phyloP scores from a whole-genome alignment of 345 rosid genomes.

The Gossypium herbaceum region DNA sequence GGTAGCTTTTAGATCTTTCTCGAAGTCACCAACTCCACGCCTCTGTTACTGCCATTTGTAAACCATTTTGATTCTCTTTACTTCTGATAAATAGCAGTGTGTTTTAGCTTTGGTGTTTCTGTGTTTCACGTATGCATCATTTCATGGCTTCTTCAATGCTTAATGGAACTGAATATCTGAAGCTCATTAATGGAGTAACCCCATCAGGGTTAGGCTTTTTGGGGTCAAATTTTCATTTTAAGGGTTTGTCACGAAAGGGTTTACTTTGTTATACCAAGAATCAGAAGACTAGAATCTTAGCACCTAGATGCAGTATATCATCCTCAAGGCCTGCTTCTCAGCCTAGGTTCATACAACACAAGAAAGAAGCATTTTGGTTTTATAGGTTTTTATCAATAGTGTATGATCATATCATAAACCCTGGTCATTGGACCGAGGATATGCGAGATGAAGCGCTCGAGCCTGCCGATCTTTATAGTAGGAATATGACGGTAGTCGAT shows the following conservation, averaged over 20 bases:
- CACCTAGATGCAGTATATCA: conserved; percentile 59
- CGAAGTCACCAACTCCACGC: not conserved
- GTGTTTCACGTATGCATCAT: not conserved
- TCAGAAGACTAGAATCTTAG: conserved; percentile 22
- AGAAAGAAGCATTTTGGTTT: conserved; percentile 97
- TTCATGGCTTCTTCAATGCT: conserved; percentile 67
- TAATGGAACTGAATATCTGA: conserved; percentile 18
- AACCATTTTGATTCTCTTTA: not conserved
- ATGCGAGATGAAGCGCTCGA: conserved; percentile 96
- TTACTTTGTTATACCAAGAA: conserved; percentile 25
- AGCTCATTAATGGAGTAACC: not conserved
- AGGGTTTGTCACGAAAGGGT: conserved; percentile 27
- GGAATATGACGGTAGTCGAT: conserved; percentile 77
- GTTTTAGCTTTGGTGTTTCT: not conserved
- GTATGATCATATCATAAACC: conserved; percentile 86
- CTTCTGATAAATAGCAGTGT: not conserved
- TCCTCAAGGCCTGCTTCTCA: conserved; percentile 81
- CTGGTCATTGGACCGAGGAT: conserved; percentile 95
- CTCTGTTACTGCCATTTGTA: not conserved
- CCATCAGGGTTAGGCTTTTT: conserved; percentile 38
- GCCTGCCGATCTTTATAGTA: conserved; percentile 78
- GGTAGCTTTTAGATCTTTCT: not conserved
- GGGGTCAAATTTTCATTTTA: conserved; percentile 41
- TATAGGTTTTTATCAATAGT: conserved; percentile 89
- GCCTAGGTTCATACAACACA: conserved; percentile 96